These are phyloP conservation scores for Pyrenopolyporus hunteri DNA, from an alignment of 495 filamentous ascomycete species.

Conservation along the genomic window DNA sequence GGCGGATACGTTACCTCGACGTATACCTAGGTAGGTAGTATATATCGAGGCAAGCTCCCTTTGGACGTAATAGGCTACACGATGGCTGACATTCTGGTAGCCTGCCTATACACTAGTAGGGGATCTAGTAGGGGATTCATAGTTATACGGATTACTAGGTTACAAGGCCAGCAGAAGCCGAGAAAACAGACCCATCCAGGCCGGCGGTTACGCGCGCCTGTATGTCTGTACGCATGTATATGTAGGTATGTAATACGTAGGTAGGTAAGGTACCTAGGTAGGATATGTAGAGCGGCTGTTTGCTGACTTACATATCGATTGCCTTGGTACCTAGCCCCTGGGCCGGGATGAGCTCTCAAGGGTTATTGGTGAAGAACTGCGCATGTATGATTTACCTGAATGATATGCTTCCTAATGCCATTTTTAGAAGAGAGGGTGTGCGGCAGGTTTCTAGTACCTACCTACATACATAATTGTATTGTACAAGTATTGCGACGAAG, in stretches of 20 bases:
- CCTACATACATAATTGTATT: background rate
- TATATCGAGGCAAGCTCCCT: constrained; percentile 2
- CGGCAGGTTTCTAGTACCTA: background rate
- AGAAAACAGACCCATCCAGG: constrained; percentile 20
- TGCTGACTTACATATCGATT: no score
- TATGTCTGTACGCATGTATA: background rate
- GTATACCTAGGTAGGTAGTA: background rate
- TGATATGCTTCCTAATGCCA: no score
- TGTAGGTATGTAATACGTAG: no score
- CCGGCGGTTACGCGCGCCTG: constrained; percentile 15
- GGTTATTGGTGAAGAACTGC: no score
- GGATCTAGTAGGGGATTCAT: no score
- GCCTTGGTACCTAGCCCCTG: no score
- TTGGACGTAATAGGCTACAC: constrained; percentile 8
- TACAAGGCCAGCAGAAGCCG: constrained; percentile 11
- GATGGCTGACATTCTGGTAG: constrained; percentile 4
- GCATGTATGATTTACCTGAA: no score
- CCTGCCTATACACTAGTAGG: no score
- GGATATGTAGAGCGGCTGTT: background rate
- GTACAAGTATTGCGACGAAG: no score
- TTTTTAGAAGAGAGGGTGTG: background rate
- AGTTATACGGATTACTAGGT: no score
- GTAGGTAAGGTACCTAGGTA: background rate
- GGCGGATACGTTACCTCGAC: background rate
- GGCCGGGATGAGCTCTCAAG: no score